Percentiles rank a stretch among this genome's conserved stretches.
Evolutionary conservation across 345 rosid species (phyloP).

Genomic region (Citrus maxima): DNA sequence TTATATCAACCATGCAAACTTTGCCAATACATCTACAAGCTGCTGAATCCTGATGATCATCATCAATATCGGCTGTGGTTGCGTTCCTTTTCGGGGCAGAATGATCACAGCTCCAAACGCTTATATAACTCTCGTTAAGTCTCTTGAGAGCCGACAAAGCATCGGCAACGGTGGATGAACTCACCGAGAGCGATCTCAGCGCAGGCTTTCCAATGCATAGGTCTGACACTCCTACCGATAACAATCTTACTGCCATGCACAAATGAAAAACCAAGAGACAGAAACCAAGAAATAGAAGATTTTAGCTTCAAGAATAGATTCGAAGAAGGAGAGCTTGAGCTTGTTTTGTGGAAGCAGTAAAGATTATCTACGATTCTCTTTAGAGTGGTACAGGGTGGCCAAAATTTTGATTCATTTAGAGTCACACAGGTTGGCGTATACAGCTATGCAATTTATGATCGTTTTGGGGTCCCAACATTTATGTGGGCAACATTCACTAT

Average conservation of each 20-base stretch:
- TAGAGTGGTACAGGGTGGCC: background rate
- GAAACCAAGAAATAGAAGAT: background rate
- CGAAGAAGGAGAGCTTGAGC: background rate
- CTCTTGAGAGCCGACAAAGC: slow-evolving; percentile 45
- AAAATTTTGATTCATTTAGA: background rate
- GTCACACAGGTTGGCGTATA: no score
- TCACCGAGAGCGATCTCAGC: slow-evolving; percentile 43
- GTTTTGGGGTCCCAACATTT: no score
- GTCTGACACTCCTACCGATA: slow-evolving; percentile 46
- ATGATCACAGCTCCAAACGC: slow-evolving; percentile 63
- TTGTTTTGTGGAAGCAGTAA: background rate
- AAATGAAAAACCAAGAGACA: background rate
- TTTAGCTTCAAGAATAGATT: no score
- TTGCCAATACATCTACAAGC: slow-evolving; percentile 61
- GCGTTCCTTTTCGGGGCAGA: background rate
- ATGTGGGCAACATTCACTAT: no score
- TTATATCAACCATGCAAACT: slow-evolving; percentile 59
- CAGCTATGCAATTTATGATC: no score
- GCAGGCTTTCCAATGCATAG: slow-evolving; percentile 73
- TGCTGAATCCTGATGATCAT: background rate
- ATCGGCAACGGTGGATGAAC: slow-evolving; percentile 55
- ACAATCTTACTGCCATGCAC: slow-evolving; percentile 62
- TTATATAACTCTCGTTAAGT: slow-evolving; percentile 38
- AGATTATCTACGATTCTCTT: background rate
- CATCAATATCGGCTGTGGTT: background rate